phyloP scores from a whole-genome alignment of 2,329 filamentous ascomycete genomes.

The Penicillium sp. region DNA sequence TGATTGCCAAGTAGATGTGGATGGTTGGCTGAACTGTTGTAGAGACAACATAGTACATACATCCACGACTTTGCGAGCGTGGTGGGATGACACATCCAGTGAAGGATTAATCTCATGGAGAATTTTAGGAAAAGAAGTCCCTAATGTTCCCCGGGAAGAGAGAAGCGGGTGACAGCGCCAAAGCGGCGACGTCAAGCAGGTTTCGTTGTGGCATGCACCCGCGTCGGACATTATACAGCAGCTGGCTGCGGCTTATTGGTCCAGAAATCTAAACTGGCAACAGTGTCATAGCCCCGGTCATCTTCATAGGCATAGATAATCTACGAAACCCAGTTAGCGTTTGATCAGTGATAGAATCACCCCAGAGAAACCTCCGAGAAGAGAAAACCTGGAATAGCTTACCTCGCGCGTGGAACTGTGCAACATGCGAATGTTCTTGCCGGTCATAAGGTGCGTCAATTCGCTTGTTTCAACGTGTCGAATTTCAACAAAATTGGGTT shows the following conservation, averaged over 20 bases:
- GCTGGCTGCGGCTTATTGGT: conserved; percentile 43
- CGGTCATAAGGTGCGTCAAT: conserved; percentile 85
- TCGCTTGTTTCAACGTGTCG: conserved; percentile 88
- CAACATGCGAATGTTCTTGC: conserved; percentile 93
- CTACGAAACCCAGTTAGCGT: conserved; percentile 44
- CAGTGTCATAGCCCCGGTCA: conserved; percentile 82
- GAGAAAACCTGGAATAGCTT: conserved; percentile 30
- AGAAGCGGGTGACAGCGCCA: not conserved
- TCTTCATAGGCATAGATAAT: conserved; percentile 97
- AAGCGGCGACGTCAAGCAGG: not conserved
- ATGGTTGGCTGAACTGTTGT: not conserved
- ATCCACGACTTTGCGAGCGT: not conserved
- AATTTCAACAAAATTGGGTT: conserved; percentile 94
- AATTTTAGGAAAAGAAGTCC: not conserved
- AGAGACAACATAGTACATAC: not conserved
- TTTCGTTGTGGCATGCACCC: not conserved
- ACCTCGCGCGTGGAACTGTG: conserved; percentile 97
- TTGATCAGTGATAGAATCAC: not conserved
- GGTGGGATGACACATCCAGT: not conserved
- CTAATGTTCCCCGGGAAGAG: not conserved
- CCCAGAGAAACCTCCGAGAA: not conserved
- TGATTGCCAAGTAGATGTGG: not conserved
- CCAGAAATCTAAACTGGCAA: conserved; percentile 96
- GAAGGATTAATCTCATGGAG: not conserved
- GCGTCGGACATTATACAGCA: not conserved